A percentile compares a stretch with the other conserved stretches of the same genome.
Evolutionary conservation across 257 asterid species (phyloP).

Genomic region (Solanum pennellii): DNA sequence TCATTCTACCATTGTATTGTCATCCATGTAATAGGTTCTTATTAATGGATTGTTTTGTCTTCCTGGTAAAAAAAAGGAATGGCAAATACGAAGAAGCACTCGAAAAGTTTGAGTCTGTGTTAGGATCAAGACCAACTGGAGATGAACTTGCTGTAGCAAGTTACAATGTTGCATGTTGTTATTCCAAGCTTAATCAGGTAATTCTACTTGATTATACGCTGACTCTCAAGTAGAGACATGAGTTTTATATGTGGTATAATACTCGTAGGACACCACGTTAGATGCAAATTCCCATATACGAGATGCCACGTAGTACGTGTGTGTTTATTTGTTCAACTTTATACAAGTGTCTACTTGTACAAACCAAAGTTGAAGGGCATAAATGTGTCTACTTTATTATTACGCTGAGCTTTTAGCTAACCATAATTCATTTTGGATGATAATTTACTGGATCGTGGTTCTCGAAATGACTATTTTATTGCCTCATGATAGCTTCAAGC

Average conservation of each 20-base stretch:
- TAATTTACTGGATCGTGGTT: neutral
- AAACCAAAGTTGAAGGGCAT: neutral
- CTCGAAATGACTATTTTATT: neutral
- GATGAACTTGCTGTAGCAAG: constrained; percentile 71
- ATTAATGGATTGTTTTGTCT: neutral
- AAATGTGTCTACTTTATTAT: neutral
- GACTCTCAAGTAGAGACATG: neutral
- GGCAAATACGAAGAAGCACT: constrained; percentile 72
- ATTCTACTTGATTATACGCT: neutral
- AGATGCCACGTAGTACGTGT: neutral
- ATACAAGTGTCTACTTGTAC: neutral
- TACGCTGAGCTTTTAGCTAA: neutral
- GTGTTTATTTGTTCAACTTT: neutral
- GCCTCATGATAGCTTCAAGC: constrained; percentile 56
- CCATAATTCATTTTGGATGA: neutral
- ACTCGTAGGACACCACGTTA: no score
- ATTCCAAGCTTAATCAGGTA: constrained; percentile 87
- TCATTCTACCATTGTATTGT: neutral
- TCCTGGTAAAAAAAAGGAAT: constrained; percentile 29
- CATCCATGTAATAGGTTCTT: neutral
- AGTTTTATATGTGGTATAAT: neutral
- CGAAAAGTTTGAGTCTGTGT: constrained; percentile 77
- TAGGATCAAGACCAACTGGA: constrained; percentile 76
- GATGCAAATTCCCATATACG: neutral
- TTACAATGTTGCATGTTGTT: constrained; percentile 94